phyloP scores from a whole-genome alignment of 139 green algal species.

The Coelastrella sp. region DNA sequence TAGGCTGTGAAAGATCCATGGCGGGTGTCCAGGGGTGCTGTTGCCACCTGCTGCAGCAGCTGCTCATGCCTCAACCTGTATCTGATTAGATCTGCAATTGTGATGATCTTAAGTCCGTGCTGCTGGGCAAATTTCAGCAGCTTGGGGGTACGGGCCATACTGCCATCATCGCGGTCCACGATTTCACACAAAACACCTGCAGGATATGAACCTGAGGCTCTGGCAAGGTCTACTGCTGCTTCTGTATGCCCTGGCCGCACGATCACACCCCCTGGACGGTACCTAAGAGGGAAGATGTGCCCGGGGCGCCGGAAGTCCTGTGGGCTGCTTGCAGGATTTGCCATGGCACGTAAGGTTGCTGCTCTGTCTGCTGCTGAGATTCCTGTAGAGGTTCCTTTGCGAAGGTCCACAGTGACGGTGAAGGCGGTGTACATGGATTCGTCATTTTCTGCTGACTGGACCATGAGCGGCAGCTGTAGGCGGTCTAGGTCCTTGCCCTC shows the following conservation, averaged over 20 bases:
- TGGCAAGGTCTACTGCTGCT: conserved; percentile 92
- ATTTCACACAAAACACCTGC: conserved; percentile 97
- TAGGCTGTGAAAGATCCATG: conserved; percentile 64
- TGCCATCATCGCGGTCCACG: conserved; percentile 85
- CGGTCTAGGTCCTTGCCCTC: conserved; percentile 80
- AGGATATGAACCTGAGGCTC: conserved; percentile 76
- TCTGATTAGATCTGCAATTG: conserved; percentile 90
- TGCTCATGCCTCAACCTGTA: conserved; percentile 68
- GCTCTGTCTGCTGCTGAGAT: conserved; percentile 95
- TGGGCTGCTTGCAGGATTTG: conserved; percentile 63
- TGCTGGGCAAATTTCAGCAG: conserved; percentile 85
- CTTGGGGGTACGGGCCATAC: conserved; percentile 88
- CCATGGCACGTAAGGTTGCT: conserved; percentile 87
- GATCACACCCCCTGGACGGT: conserved; percentile 83
- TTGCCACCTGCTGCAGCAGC: conserved; percentile 33
- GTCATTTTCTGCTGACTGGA: conserved; percentile 73
- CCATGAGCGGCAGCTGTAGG: conserved; percentile 97
- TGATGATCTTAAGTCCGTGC: conserved; percentile 90
- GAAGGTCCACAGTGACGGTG: conserved; percentile 91
- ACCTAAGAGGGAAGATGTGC: conserved; percentile 97
- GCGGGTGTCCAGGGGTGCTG: conserved; percentile 31
- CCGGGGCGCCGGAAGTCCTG: conserved; percentile 91
- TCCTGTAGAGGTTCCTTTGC: conserved; percentile 89
- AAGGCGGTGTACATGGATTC: conserved; percentile 97
- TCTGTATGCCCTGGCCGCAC: conserved; percentile 93